These are phyloP conservation scores for Trypanosoma grayi DNA, from an alignment of 208 protist genomes.

Conservation along the genomic window DNA sequence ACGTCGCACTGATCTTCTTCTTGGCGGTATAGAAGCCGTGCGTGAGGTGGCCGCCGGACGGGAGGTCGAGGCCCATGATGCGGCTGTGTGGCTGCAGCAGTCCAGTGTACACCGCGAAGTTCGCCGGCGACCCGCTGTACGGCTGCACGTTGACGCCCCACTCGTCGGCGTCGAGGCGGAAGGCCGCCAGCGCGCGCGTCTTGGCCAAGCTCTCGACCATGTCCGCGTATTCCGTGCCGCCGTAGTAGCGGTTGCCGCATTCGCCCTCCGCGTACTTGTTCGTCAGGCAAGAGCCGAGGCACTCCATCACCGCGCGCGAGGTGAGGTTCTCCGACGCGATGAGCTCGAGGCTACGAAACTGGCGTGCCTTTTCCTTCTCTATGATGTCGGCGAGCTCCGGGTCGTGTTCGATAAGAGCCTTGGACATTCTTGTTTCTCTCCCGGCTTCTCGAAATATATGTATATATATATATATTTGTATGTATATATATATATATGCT, in stretches of 20 bases:
- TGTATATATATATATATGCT: constrained; percentile 15
- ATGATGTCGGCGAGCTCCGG: constrained; percentile 81
- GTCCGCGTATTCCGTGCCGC: constrained; percentile 98
- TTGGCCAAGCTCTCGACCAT: constrained; percentile 94
- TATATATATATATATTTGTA: not conserved
- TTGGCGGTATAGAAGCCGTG: constrained; percentile 97
- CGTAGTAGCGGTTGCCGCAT: constrained; percentile 97
- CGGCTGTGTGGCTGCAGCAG: constrained; percentile 97
- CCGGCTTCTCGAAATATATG: too few species aligned
- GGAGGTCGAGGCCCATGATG: constrained; percentile 97
- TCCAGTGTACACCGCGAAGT: constrained; percentile 97
- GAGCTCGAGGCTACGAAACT: constrained; percentile 88
- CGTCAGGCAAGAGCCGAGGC: constrained; percentile 96
- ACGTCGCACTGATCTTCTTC: constrained; percentile 96
- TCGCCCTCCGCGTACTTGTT: constrained; percentile 99
- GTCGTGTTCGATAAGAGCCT: constrained; percentile 60
- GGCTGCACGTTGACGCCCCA: constrained; percentile 99
- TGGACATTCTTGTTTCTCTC: constrained; percentile 6
- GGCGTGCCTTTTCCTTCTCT: constrained; percentile 82
- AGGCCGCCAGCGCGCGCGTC: constrained; percentile 93
- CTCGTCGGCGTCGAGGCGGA: constrained; percentile 87
- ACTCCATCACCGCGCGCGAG: constrained; percentile 96
- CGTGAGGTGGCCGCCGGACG: constrained; percentile 94
- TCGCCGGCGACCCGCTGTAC: constrained; percentile 97
- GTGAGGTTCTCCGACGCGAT: constrained; percentile 98